These are phyloP conservation scores for Fusarium abutilonis DNA, from an alignment of 2,329 filamentous ascomycete genomes.

Conservation along the genomic window DNA sequence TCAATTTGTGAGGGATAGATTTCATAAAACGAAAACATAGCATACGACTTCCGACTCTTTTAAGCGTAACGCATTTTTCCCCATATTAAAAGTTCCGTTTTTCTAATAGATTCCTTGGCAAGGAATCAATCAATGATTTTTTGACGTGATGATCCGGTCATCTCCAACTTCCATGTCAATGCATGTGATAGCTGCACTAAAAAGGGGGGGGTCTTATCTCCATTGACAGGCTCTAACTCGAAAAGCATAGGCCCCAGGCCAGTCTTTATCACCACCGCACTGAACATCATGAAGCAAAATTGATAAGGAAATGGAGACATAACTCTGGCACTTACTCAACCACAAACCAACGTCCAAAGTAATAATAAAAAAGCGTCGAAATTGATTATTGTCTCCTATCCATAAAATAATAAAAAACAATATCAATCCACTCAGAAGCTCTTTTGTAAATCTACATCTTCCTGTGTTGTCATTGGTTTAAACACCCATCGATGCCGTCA, in stretches of 20 bases:
- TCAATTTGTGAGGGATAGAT: not conserved
- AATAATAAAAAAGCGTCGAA: too few species aligned
- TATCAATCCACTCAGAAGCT: conserved; percentile 4
- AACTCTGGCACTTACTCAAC: too few species aligned
- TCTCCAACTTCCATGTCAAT: conserved; percentile 34
- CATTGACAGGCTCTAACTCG: conserved; percentile 18
- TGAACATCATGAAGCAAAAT: conserved; percentile 5
- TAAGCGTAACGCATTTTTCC: not conserved
- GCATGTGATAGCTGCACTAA: conserved; percentile 47
- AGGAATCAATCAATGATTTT: conserved; percentile 39
- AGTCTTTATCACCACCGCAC: conserved; percentile 28
- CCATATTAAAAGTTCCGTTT: not conserved
- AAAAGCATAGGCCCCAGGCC: conserved; percentile 24
- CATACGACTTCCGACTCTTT: conserved; percentile 27
- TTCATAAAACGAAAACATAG: not conserved
- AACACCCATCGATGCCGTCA: conserved; percentile 6
- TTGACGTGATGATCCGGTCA: conserved; percentile 46
- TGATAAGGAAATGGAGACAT: not conserved
- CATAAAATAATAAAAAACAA: not conserved
- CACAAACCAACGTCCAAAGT: too few species aligned
- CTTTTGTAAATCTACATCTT: conserved; percentile 9
- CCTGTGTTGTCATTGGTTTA: conserved; percentile 9
- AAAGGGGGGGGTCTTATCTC: conserved; percentile 38
- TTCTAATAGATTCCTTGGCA: conserved; percentile 9
- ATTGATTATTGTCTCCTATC: too few species aligned